phyloP scores from a whole-genome alignment of 306 rosid genomes.

The cucumber (Cucumis sativus) region DNA sequence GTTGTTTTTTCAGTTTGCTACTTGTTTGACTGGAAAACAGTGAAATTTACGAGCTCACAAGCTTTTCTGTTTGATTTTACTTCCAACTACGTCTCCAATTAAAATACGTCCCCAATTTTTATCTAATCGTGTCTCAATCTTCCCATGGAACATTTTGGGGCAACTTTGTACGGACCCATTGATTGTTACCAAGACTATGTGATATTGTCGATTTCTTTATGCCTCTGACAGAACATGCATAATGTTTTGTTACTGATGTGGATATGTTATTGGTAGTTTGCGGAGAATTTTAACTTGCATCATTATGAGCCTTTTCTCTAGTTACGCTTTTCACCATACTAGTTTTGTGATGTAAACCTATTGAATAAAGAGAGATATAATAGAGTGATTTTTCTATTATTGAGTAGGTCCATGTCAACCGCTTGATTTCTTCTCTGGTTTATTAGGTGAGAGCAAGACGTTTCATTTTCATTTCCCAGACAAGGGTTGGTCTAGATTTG shows the following conservation, averaged over 20 bases:
- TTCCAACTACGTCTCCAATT: background rate
- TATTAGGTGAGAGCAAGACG: background rate
- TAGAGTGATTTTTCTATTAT: background rate
- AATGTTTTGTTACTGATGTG: background rate
- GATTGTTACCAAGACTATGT: background rate
- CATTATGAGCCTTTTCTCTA: background rate
- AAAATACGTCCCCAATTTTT: background rate
- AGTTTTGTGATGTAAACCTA: background rate
- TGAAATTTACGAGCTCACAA: background rate
- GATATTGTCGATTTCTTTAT: background rate
- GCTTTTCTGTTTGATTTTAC: background rate
- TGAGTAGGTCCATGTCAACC: background rate
- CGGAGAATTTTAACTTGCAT: background rate
- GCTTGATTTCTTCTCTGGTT: conserved; percentile 1
- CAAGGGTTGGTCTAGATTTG: background rate
- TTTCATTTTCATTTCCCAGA: background rate
- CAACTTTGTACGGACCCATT: background rate
- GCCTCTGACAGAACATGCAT: background rate
- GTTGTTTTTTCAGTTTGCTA: conserved; percentile 16
- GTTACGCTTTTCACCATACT: background rate
- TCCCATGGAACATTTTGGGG: background rate
- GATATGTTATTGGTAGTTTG: background rate
- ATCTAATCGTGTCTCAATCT: background rate
- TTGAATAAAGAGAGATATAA: background rate
- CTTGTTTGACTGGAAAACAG: conserved; percentile 20